Conservation (phyloP, 305 asterid genomes). For the Petunia hybrid region DNA sequence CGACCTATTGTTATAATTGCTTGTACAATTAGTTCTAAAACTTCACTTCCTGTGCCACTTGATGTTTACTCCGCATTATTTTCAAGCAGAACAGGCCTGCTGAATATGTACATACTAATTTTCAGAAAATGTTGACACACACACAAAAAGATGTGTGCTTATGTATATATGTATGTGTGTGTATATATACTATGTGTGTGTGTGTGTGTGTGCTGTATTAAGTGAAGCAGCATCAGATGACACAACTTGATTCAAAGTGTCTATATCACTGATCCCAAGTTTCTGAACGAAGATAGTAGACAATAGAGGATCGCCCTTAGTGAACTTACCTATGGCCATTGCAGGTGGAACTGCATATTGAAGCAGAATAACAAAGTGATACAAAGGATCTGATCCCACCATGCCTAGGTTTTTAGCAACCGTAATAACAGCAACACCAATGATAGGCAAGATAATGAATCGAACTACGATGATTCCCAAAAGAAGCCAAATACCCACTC, state of each 20-base stretch:
- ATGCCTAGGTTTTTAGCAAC: slow-evolving; percentile 43
- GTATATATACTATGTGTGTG: too few relatives aligned
- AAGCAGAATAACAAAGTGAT: slow-evolving; percentile 53
- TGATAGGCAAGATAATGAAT: slow-evolving; percentile 45
- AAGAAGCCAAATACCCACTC: slow-evolving; percentile 40
- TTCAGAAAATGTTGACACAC: too few relatives aligned
- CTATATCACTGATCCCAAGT: background rate
- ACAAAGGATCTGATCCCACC: slow-evolving; percentile 52
- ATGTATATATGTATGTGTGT: too few relatives aligned
- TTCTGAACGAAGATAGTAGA: background rate
- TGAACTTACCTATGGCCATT: slow-evolving; percentile 49
- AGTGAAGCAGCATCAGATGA: background rate
- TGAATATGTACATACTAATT: too few relatives aligned
- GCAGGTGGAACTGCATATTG: slow-evolving; percentile 57
- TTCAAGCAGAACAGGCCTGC: too few relatives aligned
- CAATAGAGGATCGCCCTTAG: background rate
- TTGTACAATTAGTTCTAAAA: too few relatives aligned
- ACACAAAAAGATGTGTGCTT: too few relatives aligned
- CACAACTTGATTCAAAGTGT: background rate
- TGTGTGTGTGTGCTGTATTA: too few relatives aligned
- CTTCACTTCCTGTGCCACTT: too few relatives aligned
- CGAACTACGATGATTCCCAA: slow-evolving; percentile 43
- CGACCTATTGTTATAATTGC: too few relatives aligned
- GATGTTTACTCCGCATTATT: too few relatives aligned
- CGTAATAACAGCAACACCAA: slow-evolving; percentile 41